Base-by-base conservation (phyloP, 345 rosid species). In the Theobroma cacao region DNA sequence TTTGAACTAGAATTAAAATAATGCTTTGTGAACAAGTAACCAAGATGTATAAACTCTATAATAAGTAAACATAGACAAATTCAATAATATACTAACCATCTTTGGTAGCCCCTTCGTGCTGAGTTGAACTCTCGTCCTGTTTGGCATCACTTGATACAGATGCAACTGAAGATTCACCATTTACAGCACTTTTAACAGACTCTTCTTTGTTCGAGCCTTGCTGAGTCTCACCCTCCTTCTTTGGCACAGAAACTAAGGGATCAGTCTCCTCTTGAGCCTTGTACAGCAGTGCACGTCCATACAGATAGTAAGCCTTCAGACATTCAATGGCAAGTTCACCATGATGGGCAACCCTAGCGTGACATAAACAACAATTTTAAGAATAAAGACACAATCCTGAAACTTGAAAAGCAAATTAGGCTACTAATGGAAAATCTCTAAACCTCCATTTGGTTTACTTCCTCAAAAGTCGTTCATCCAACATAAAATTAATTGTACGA, bases 231-330 rank as follows among this genome's bases (percentile, higher is more conserved):
- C 60, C 82, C 31, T 89, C 94, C 86, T 89, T 94, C 85, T 90
- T 89, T 0, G 98, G 91, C 75, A 94, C 82, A 78, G 86, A 62
- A 72, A 82, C 99, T 82, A 93, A 76, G 22, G 98, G 98, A 89
- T 91, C 99, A 69, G 95, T 86, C 88, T 94, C 98, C 78, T 94
- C 98, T 63, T 92, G 98, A 78, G 97, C 98, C 85, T 94, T 94
- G 73, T 87, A 91, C 73, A 94, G 78, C 15, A 96, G 84, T 1
- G 97, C 92, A 72, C 89, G 88, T 61, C 98, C 99, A 80, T 92
- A 96, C 36, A 86, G 90, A 81, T 90, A 93, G 84, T 92, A 94
- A 0, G 98, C 88, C 33, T 84, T 86, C 20, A 90, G 56, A 47
- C 98, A 94, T 80, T 90, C 98, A 36, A 72, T 56, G 38, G 91